Percentiles rank a stretch among this genome's conserved stretches.
phyloP scores from a whole-genome alignment of 208 protist genomes.

The Leishmania gerbilli region DNA sequence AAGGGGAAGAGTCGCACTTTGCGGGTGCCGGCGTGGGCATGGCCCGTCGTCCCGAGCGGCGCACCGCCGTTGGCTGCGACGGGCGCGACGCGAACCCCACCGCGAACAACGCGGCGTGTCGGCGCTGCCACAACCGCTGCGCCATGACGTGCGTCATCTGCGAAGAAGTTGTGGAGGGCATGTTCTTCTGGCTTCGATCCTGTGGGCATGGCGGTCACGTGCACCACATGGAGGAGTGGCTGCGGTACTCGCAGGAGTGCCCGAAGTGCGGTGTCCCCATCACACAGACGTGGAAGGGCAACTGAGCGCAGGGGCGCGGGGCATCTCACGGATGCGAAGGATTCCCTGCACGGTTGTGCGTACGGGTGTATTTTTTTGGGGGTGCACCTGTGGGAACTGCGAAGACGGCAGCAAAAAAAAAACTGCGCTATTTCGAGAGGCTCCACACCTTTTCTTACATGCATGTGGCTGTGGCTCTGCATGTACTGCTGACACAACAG shows the following conservation, averaged over 20 bases:
- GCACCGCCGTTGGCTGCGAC: conserved; percentile 21
- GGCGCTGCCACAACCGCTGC: conserved; percentile 36
- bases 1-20: conserved; percentile 10
- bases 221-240: conserved; percentile 83
- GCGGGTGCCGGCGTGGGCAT: neutral
- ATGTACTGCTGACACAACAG: neutral
- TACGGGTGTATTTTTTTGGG: neutral
- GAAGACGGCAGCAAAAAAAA: neutral
- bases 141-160: conserved; percentile 84
- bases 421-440: neutral
- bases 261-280: conserved; percentile 70
- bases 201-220: conserved; percentile 87
- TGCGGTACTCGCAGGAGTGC: conserved; percentile 66
- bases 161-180: conserved; percentile 78
- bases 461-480: neutral
- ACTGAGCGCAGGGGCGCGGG: neutral
- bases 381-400: neutral
- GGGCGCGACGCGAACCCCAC: neutral
- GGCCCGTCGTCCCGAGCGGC: neutral
- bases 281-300: conserved; percentile 35
- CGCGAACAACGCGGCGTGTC: conserved; percentile 67
- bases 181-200: conserved; percentile 81
- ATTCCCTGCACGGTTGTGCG: neutral
- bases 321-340: neutral
- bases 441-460: neutral